phyloP scores from a whole-genome alignment of 192 early-diverging fungal genomes.

The Kappamyces sp. region DNA sequence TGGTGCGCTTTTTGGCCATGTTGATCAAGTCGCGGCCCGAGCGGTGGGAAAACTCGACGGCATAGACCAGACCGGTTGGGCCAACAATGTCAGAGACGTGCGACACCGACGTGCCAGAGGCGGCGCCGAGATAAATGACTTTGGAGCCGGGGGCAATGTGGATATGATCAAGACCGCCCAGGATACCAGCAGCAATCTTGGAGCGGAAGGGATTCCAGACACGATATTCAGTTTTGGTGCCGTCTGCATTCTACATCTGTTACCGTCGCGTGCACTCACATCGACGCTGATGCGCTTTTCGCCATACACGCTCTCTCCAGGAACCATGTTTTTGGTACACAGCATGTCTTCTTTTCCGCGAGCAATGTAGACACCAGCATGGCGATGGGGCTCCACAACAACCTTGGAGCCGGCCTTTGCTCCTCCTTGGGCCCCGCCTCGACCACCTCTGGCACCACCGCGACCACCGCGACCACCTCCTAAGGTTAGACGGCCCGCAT shows the following conservation, averaged over 20 bases:
- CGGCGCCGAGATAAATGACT: conserved; percentile 95
- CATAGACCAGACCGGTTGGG: conserved; percentile 94
- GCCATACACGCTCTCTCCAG: conserved; percentile 94
- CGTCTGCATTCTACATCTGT: conserved; percentile 61
- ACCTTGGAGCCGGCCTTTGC: conserved; percentile 90
- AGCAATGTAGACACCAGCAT: conserved; percentile 92
- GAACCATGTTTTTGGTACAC: conserved; percentile 97
- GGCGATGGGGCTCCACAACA: conserved; percentile 94
- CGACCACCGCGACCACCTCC: conserved; percentile 39
- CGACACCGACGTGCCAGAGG: conserved; percentile 88
- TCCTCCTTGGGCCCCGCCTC: conserved; percentile 65
- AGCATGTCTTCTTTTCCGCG: conserved; percentile 98
- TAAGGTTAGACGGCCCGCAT: conserved; percentile 29
- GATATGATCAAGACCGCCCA: conserved; percentile 94
- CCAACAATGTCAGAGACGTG: conserved; percentile 98
- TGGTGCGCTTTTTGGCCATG: conserved; percentile 99
- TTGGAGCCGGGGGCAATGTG: conserved; percentile 92
- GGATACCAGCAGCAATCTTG: conserved; percentile 94
- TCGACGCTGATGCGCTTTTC: conserved; percentile 98
- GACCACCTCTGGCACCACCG: conserved; percentile 51
- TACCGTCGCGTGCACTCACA: conserved; percentile 41
- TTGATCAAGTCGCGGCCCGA: conserved; percentile 98
- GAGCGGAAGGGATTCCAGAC: conserved; percentile 99
- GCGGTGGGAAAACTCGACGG: conserved; percentile 98
- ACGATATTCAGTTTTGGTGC: conserved; percentile 95